Evolutionary conservation across 331 rosid species (phyloP), one percentile per base, ranked within the genome.

Genomic region (Spiraea crenata): DNA sequence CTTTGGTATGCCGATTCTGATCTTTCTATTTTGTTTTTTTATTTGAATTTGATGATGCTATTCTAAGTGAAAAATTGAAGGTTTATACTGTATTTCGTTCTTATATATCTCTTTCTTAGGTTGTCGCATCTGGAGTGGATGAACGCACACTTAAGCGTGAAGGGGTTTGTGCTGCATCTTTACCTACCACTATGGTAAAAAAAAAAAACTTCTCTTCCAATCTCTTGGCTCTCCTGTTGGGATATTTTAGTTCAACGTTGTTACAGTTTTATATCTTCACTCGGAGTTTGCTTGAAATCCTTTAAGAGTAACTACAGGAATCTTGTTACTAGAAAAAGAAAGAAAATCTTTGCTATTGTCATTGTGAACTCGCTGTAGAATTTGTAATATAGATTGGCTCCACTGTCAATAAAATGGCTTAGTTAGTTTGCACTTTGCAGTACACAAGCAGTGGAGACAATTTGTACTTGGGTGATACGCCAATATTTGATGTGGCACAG

Each of bases 131-230:
- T 65, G 99, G 96, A 41, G 75, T 91, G 66, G 97, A 93, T 85
- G 99, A 91, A 74, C 92, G 95, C 19, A 93, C 99, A 11, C 97
- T 93, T 74, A 93, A 93, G 89, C 95, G 96, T 15, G 97, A 91
- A 87, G 99, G 99, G 80, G 97, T 93, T 78, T 91, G 99, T 89
- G 97, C 99, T 83, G 99, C 99, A 50, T 93, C 99, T 61, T 69
- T 93, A 80, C 99, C 99, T 14, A 91, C 99, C 45, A 93, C 99
- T 81, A 92, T 92, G 99, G 99, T 89, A 86, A 65, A 57, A 31
- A 86, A 65, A 57, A 31, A 39, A 50, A 37, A 14, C 35, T 17
- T 72, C 66, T 65, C 46, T 15, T 67, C 51, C 48, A 51, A 31
- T 15, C 62, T 59, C 57, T 74, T 54, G 63, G 75, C 64, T 69